Percentiles rank a stretch among this genome's conserved stretches.
phyloP scores from a whole-genome alignment of 306 rosid species.

The Fragaria vesca region DNA sequence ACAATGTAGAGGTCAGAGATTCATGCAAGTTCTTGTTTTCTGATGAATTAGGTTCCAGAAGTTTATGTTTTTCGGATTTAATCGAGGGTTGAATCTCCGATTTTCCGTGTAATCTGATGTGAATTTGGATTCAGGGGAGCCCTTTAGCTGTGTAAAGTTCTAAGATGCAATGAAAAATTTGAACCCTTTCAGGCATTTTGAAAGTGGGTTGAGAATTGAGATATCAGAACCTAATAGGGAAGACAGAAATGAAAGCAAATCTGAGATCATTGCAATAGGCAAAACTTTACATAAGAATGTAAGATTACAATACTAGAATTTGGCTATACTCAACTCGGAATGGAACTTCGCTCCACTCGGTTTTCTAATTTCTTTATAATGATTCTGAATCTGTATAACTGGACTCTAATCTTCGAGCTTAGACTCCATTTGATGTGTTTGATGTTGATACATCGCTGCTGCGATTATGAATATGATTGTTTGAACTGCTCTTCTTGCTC shows the following conservation, averaged over 20 bases:
- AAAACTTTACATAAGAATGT: slow-evolving; percentile 19
- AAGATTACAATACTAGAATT: slow-evolving; percentile 16
- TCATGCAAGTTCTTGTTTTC: background rate
- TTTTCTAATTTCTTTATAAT: slow-evolving; percentile 15
- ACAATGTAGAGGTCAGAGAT: background rate
- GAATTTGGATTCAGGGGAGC: slow-evolving; percentile 1
- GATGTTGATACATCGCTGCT: slow-evolving; percentile 30
- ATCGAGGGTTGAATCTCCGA: background rate
- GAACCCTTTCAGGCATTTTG: background rate
- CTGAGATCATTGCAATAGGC: background rate
- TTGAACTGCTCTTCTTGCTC: slow-evolving; percentile 29
- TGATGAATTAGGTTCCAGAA: background rate
- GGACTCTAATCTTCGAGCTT: slow-evolving; percentile 10
- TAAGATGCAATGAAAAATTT: background rate
- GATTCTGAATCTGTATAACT: background rate
- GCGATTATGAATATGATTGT: slow-evolving; percentile 8
- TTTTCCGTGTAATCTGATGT: background rate
- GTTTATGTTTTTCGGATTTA: background rate
- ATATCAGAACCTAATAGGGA: too few relatives aligned
- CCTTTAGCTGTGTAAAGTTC: background rate
- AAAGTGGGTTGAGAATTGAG: too few relatives aligned
- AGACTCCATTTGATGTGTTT: slow-evolving; percentile 36
- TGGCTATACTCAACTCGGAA: slow-evolving; percentile 27
- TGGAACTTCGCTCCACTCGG: slow-evolving; percentile 77
- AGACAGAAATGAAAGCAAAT: background rate